phyloP scores from a whole-genome alignment of 2,329 filamentous ascomycete genomes.

The Exophiala alcalophila region DNA sequence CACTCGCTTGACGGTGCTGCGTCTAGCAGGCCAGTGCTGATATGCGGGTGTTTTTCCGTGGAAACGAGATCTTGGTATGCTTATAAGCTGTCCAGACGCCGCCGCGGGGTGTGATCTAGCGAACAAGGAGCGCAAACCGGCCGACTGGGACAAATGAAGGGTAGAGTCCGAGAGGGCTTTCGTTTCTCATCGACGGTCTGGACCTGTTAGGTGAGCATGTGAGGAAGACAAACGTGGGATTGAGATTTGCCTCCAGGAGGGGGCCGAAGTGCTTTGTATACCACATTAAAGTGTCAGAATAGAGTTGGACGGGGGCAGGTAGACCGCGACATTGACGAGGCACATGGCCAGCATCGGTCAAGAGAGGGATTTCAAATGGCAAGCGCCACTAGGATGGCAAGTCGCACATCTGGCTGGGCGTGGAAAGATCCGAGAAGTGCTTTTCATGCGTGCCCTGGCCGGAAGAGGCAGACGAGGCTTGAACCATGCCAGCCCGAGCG shows the following conservation, averaged over 20 bases:
- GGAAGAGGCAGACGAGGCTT: background rate
- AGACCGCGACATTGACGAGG: background rate
- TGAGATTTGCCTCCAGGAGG: background rate
- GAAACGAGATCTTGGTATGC: conserved; percentile 7
- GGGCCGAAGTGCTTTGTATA: conserved; percentile 9
- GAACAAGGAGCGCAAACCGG: too few relatives aligned
- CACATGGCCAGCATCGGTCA: conserved; percentile 2
- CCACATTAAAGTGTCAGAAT: conserved; percentile 14
- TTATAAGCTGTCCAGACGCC: conserved; percentile 13
- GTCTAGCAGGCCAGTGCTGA: conserved; percentile 1
- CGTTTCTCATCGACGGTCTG: too few relatives aligned
- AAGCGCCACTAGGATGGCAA: conserved; percentile 4
- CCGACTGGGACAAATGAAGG: too few relatives aligned
- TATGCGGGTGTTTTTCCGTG: conserved; percentile 4
- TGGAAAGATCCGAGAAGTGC: too few relatives aligned
- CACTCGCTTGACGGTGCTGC: conserved; percentile 10
- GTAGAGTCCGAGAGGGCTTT: too few relatives aligned
- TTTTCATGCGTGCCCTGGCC: background rate
- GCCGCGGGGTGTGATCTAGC: too few relatives aligned
- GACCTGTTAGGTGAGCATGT: too few relatives aligned
- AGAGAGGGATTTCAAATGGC: conserved; percentile 9
- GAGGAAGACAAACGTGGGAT: too few relatives aligned
- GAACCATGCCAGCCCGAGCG: background rate
- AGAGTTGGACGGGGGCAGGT: background rate
- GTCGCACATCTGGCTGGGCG: too few relatives aligned